These are phyloP conservation scores for Globisporangium echinulatum DNA, from an alignment of 352 stramenopile species.

Conservation along the genomic window DNA sequence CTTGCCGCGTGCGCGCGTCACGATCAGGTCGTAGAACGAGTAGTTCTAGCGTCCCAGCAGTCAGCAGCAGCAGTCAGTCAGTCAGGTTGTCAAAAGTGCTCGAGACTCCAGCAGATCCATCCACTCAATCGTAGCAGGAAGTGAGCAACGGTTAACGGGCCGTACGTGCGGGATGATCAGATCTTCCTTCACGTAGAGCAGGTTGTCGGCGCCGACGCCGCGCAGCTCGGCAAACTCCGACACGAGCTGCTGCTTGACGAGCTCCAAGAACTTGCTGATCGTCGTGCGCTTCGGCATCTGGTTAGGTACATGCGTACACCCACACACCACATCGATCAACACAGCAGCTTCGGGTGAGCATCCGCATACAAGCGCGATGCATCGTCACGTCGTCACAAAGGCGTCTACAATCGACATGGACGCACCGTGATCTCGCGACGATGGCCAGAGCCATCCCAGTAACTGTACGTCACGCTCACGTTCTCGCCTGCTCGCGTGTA, in stretches of 20 bases:
- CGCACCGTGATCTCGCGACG: slow-evolving; percentile 84
- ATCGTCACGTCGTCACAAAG: too few species aligned
- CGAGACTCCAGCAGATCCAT: too few species aligned
- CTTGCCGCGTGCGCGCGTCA: slow-evolving; percentile 96
- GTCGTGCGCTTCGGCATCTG: slow-evolving; percentile 90
- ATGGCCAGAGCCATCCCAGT: slow-evolving; percentile 97
- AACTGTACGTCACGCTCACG: slow-evolving; percentile 96
- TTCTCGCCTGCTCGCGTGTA: slow-evolving; percentile 52
- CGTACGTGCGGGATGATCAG: slow-evolving; percentile 95
- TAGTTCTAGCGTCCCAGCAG: slow-evolving; percentile 67
- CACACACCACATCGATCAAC: not conserved
- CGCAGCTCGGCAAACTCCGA: slow-evolving; percentile 92
- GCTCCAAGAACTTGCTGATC: slow-evolving; percentile 84
- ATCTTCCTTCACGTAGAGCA: slow-evolving; percentile 98
- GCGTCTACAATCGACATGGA: not conserved
- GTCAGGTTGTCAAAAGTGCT: too few species aligned
- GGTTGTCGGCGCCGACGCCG: slow-evolving; percentile 87
- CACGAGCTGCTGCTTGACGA: slow-evolving; percentile 86
- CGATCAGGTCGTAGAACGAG: slow-evolving; percentile 99
- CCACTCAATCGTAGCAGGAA: too few species aligned
- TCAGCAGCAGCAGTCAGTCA: slow-evolving; percentile 5
- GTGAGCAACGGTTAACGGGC: not conserved
- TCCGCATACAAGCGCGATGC: too few species aligned
- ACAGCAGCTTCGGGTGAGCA: not conserved
- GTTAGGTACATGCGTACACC: slow-evolving; percentile 16